These are phyloP conservation scores for Cyclotella kingstonii DNA, from an alignment of 108 stramenopile genomes.

Conservation along the genomic window DNA sequence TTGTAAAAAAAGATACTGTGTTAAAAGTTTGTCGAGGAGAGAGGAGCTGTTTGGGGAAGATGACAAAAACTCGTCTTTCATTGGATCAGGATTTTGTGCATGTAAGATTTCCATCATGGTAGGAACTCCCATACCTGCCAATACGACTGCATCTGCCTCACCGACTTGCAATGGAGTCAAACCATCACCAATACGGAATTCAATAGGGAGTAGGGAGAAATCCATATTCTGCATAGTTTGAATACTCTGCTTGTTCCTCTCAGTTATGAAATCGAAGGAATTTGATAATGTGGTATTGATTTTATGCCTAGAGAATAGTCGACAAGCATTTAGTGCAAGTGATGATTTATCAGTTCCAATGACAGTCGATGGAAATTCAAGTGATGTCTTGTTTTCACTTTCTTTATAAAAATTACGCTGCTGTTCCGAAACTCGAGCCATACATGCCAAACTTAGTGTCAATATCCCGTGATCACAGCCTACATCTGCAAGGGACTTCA, in stretches of 20 bases:
- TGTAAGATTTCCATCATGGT: slow-evolving; percentile 67
- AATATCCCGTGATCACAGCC: slow-evolving; percentile 84
- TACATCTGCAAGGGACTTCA: slow-evolving; percentile 59
- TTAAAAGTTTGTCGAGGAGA: slow-evolving; percentile 46
- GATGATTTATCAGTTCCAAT: slow-evolving; percentile 70
- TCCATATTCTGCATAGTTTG: too few relatives aligned
- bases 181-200: slow-evolving; percentile 73
- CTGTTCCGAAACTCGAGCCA: slow-evolving; percentile 38
- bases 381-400: slow-evolving; percentile 1
- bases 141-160: slow-evolving; percentile 70
- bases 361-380: slow-evolving; percentile 54
- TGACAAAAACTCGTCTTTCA: too few relatives aligned
- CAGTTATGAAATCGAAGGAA: too few relatives aligned
- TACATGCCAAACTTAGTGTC: slow-evolving; percentile 59
- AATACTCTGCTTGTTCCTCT: too few relatives aligned
- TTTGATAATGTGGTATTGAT: background rate
- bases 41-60: too few relatives aligned
- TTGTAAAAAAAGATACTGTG: slow-evolving; percentile 57
- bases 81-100: slow-evolving; percentile 2
- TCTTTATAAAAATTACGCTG: slow-evolving; percentile 1
- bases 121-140: slow-evolving; percentile 82
- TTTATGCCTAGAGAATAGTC: slow-evolving; percentile 20
- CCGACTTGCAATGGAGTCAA: slow-evolving; percentile 46
- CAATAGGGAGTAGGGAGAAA: slow-evolving; percentile 51
- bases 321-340: slow-evolving; percentile 56